These are phyloP conservation scores for Aureobasidium sp. DNA, from an alignment of 2,329 filamentous ascomycete species.

Conservation along the genomic window DNA sequence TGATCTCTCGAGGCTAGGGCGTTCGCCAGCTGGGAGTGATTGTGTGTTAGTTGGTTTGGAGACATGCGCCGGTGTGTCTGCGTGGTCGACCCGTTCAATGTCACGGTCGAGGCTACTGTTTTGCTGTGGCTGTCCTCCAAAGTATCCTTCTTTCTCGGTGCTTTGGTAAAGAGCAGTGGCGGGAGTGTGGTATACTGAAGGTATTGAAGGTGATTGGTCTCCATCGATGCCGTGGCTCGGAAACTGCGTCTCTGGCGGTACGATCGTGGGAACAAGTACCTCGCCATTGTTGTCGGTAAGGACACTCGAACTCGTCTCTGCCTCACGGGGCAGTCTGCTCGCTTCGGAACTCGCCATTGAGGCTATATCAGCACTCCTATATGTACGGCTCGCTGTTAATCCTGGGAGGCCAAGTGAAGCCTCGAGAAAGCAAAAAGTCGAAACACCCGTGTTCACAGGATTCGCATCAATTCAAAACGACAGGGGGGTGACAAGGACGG, in stretches of 20 bases:
- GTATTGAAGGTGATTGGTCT: background rate
- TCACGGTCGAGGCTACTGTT: background rate
- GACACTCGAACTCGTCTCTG: background rate
- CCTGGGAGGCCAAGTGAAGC: background rate
- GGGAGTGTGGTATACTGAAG: background rate
- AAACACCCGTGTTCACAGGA: background rate
- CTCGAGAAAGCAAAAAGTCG: background rate
- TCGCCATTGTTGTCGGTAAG: conserved; percentile 2
- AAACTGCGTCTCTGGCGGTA: conserved; percentile 10
- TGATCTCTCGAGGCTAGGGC: conserved; percentile 4
- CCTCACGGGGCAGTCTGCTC: background rate
- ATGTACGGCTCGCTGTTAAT: no score
- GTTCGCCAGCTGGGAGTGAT: background rate
- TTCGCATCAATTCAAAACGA: background rate
- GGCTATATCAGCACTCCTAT: background rate
- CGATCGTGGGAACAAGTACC: background rate
- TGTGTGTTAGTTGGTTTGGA: background rate
- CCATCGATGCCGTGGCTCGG: background rate
- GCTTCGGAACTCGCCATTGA: background rate
- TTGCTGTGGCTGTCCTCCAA: background rate
- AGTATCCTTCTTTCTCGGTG: background rate
- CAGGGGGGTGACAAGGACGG: background rate
- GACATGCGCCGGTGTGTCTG: background rate
- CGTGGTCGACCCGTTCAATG: background rate
- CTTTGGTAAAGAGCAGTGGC: background rate